These are phyloP conservation scores for Priceomyces haplophilus DNA, from an alignment of 805 yeast species.

Conservation along the genomic window DNA sequence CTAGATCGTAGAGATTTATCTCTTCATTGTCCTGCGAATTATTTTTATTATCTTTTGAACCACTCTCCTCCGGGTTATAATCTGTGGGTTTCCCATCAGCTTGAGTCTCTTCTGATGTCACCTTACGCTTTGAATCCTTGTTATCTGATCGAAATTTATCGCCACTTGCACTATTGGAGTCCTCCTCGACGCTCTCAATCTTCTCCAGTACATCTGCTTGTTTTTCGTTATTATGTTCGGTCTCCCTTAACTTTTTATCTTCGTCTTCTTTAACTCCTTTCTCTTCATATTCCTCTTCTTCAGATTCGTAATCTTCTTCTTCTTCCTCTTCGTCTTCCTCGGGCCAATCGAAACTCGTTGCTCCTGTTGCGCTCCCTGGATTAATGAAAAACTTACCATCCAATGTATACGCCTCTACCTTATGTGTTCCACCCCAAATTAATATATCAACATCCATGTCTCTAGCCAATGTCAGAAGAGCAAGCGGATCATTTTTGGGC, in stretches of 20 bases:
- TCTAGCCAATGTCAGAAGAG: conserved; percentile 77
- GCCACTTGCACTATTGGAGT: conserved; percentile 6
- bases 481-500: conserved; percentile 84
- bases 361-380: conserved; percentile 97
- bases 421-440: conserved; percentile 90
- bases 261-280: conserved; percentile 25
- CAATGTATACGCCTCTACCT: conserved; percentile 87
- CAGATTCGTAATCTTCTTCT: conserved; percentile 24
- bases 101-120: conserved; percentile 7
- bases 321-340: conserved; percentile 51
- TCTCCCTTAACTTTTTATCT: conserved; percentile 30
- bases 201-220: conserved; percentile 6
- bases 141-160: background rate
- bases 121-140: background rate
- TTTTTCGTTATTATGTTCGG: conserved; percentile 28
- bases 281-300: conserved; percentile 19
- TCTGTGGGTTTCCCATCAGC: background rate
- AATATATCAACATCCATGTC: conserved; percentile 89
- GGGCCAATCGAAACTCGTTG: conserved; percentile 61
- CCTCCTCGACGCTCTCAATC: conserved; percentile 7
- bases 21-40: conserved; percentile 9
- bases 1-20: conserved; percentile 15
- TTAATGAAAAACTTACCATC: conserved; percentile 93
- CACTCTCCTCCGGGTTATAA: conserved; percentile 6
- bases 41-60: conserved; percentile 6